Evolutionary conservation across 108 stramenopile genomes (phyloP).

Genomic region (Discostella pseudostelligera): DNA sequence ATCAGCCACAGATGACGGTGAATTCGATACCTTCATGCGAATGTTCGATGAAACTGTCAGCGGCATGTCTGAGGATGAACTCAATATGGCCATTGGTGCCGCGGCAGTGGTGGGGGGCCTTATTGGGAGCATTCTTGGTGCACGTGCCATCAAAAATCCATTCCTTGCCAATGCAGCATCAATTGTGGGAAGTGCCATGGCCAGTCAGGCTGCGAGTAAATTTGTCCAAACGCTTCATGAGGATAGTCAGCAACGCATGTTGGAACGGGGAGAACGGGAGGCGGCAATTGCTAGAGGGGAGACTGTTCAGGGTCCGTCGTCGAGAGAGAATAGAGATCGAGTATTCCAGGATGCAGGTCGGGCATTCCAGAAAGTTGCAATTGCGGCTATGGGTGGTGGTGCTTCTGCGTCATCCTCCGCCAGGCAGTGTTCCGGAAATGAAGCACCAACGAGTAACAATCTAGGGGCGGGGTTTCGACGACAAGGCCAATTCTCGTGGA

Average conservation of each 20-base stretch:
- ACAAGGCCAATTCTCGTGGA: constrained; percentile 18
- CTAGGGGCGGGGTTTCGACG: not conserved
- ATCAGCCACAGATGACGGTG: constrained; percentile 6
- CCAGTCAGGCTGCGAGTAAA: constrained; percentile 52
- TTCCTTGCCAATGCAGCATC: constrained; percentile 51
- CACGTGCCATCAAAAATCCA: constrained; percentile 29
- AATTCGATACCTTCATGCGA: constrained; percentile 59
- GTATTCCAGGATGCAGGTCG: constrained; percentile 22
- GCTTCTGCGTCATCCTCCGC: not conserved
- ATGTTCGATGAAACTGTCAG: constrained; percentile 68
- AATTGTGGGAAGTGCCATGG: constrained; percentile 59
- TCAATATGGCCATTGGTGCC: constrained; percentile 59
- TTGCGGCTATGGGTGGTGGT: constrained; percentile 12
- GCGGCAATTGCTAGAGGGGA: constrained; percentile 55
- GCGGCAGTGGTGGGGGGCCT: constrained; percentile 59
- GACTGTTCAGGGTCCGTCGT: constrained; percentile 43
- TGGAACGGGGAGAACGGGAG: constrained; percentile 50
- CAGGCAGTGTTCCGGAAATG: not conserved
- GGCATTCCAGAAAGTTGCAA: constrained; percentile 22
- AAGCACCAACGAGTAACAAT: too few relatives aligned
- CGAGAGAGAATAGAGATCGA: constrained; percentile 18
- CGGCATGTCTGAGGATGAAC: constrained; percentile 67
- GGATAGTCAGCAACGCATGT: constrained; percentile 54
- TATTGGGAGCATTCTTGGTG: constrained; percentile 56
- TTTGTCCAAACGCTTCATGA: constrained; percentile 56